phyloP scores from a whole-genome alignment of 495 filamentous ascomycete species.

The Bombardia bombarda region DNA sequence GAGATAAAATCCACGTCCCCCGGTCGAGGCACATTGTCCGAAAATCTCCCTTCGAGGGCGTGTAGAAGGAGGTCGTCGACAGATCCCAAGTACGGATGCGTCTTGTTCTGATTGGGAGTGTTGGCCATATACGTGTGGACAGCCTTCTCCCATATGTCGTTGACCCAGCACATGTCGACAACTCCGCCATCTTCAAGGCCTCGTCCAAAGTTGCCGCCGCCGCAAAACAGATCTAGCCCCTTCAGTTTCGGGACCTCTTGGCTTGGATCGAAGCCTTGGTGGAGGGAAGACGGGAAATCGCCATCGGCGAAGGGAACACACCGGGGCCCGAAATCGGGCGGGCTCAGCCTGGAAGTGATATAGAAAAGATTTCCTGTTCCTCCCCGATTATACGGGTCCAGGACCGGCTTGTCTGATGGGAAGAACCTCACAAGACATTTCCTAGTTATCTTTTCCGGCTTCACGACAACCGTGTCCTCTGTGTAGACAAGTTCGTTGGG shows the following conservation, averaged over 20 bases:
- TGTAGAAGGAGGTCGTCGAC: conserved; percentile 57
- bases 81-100: conserved; percentile 54
- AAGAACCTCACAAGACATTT: conserved; percentile 55
- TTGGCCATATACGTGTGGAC: conserved; percentile 67
- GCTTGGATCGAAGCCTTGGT: conserved; percentile 49
- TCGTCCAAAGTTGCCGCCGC: conserved; percentile 64
- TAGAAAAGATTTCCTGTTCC: conserved; percentile 60
- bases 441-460: conserved; percentile 34
- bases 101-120: conserved; percentile 10
- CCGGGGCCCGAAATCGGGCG: background rate
- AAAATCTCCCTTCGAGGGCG: conserved; percentile 43
- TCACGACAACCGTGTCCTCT: conserved; percentile 31
- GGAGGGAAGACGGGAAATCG: conserved; percentile 27
- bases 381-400: conserved; percentile 52
- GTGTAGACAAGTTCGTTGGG: conserved; percentile 63
- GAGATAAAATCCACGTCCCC: conserved; percentile 61
- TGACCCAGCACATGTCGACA: conserved; percentile 52
- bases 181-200: conserved; percentile 66
- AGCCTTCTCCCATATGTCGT: conserved; percentile 54
- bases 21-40: conserved; percentile 37
- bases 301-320: conserved; percentile 20
- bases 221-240: conserved; percentile 65
- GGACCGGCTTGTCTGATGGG: conserved; percentile 32
- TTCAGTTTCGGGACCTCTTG: conserved; percentile 25
- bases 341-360: conserved; percentile 35